Conservation (phyloP, 1,139 yeast species). For the Candida sanyaensis region DNA sequence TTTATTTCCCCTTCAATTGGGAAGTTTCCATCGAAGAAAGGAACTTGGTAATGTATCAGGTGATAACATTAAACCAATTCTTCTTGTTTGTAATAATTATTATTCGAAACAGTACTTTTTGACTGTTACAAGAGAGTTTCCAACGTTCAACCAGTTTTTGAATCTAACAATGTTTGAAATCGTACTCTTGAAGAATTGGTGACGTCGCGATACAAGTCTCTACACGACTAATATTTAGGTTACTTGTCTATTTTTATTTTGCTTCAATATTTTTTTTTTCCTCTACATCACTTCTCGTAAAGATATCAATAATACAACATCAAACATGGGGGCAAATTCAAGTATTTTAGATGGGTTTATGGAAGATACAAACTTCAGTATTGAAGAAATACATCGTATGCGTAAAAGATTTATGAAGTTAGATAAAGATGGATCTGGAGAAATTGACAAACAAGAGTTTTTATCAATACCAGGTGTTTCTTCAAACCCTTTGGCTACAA, state of each 20-base stretch:
- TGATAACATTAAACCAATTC: too few species aligned
- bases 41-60: too few species aligned
- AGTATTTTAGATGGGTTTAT: conserved; percentile 65
- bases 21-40: too few species aligned
- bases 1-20: too few species aligned
- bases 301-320: neutral
- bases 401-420: conserved; percentile 93
- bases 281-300: neutral
- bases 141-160: too few species aligned
- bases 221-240: neutral
- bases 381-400: conserved; percentile 88
- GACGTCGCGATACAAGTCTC: neutral
- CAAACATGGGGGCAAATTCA: conserved; percentile 62
- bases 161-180: neutral
- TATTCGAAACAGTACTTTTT: too few species aligned
- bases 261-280: neutral
- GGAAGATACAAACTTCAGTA: conserved; percentile 81
- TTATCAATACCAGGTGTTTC: conserved; percentile 91
- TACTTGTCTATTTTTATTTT: neutral
- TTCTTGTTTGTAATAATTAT: too few species aligned
- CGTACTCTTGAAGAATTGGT: neutral
- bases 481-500: conserved; percentile 82
- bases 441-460: conserved; percentile 88
- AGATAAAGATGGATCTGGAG: conserved; percentile 90
- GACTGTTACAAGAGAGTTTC: too few species aligned